Conservation (phyloP, 2,329 filamentous ascomycete species). For the Hypoxylon sp. region DNA sequence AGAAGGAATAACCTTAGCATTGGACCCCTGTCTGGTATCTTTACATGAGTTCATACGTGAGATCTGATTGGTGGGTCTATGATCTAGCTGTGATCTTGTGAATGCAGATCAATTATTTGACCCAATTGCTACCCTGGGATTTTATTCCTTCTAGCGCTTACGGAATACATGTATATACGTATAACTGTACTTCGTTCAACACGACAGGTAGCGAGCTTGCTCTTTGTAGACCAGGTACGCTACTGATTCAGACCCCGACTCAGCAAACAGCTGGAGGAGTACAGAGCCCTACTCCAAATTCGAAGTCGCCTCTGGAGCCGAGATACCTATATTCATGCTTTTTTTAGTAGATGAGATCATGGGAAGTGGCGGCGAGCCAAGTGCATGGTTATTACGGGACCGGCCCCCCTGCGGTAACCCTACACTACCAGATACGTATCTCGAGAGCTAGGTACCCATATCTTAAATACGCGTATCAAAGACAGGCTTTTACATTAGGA, state of each 20-base stretch:
- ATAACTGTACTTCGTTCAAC: neutral
- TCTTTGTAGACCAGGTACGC: neutral
- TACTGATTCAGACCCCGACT: neutral
- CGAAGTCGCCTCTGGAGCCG: neutral
- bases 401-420: neutral
- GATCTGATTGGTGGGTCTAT: slow-evolving; percentile 32
- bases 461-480: too few species aligned
- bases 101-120: slow-evolving; percentile 18
- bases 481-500: too few species aligned
- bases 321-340: neutral
- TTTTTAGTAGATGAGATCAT: neutral
- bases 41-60: slow-evolving; percentile 27
- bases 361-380: neutral
- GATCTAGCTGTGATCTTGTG: slow-evolving; percentile 38
- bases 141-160: neutral
- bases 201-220: neutral
- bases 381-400: neutral
- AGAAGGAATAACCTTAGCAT: slow-evolving; percentile 10
- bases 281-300: neutral
- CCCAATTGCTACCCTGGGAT: too few species aligned
- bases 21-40: slow-evolving; percentile 21
- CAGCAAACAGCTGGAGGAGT: neutral
- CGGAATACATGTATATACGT: too few species aligned
- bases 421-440: too few species aligned
- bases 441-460: too few species aligned